A percentile compares a stretch with the other conserved stretches of the same genome.
Evolutionary conservation across 768 basidiomycete genomes (phyloP).

Genomic region (Lentinula aciculospora): DNA sequence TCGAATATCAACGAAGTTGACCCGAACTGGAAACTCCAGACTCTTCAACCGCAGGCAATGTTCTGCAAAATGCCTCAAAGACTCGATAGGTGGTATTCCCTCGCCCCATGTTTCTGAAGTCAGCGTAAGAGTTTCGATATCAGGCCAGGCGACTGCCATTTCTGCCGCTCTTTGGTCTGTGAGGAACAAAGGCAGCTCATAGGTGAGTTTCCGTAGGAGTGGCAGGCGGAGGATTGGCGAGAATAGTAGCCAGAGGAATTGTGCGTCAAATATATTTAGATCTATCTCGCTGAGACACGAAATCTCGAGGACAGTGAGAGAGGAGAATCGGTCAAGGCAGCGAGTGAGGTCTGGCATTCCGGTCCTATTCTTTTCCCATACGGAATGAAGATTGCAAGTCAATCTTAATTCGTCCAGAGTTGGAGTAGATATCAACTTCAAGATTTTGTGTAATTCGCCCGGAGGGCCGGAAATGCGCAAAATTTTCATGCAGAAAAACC

Average conservation of each 20-base stretch:
- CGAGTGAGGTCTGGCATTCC: neutral
- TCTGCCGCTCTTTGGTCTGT: neutral
- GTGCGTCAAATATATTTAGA: neutral
- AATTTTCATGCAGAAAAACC: neutral
- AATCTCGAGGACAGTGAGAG: neutral
- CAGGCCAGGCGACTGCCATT: neutral
- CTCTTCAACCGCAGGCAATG: neutral
- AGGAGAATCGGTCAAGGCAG: conserved; percentile 1
- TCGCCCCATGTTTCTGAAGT: conserved; percentile 1
- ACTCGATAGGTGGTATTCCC: neutral
- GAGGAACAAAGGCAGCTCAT: neutral
- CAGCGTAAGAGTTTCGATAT: neutral
- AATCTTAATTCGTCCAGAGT: neutral
- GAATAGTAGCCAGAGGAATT: conserved; percentile 2
- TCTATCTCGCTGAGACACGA: neutral
- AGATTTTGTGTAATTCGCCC: neutral
- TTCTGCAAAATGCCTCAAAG: neutral
- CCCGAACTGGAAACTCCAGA: neutral
- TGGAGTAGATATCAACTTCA: neutral
- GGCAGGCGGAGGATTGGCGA: neutral
- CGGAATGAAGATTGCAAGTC: neutral
- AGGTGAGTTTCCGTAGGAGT: neutral
- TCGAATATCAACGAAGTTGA: neutral
- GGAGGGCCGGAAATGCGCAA: neutral
- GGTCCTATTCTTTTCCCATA: neutral